These are phyloP conservation scores for Fistulina hepatica DNA, from an alignment of 1,284 basidiomycete genomes.

Conservation along the genomic window DNA sequence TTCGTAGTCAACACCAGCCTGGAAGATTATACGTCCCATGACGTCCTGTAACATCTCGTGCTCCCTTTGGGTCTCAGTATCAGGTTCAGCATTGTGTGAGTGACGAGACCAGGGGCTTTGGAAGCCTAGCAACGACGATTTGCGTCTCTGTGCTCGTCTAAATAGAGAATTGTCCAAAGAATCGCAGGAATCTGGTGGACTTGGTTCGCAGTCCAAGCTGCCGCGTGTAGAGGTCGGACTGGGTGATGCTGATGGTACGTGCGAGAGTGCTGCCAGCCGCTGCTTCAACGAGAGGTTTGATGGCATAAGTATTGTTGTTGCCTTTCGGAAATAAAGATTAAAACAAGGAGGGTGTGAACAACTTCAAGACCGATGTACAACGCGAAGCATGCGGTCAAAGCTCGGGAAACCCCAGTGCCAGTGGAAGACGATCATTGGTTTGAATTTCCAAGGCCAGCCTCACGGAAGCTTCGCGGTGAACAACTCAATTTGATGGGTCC, in stretches of 20 bases:
- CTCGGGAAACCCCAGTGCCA: no score
- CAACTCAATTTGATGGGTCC: no score
- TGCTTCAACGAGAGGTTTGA: constrained; percentile 40
- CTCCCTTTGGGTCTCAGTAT: constrained; percentile 20
- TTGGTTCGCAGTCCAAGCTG: constrained; percentile 21
- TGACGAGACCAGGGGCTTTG: constrained; percentile 5
- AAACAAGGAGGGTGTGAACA: no score
- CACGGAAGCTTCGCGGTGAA: no score
- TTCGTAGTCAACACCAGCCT: constrained; percentile 81
- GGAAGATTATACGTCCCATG: constrained; percentile 66
- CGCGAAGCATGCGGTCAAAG: no score
- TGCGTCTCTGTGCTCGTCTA: constrained; percentile 8
- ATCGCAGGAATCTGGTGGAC: no score
- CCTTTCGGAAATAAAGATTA: no score
- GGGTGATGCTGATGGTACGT: constrained; percentile 34
- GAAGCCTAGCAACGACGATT: constrained; percentile 11
- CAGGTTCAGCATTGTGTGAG: constrained; percentile 9
- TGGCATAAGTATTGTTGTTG: no score
- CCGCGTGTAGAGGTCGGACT: constrained; percentile 23
- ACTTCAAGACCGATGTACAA: no score
- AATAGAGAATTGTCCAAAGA: constrained; percentile 4
- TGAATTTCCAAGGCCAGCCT: no score
- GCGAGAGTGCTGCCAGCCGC: constrained; percentile 44
- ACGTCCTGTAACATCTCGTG: constrained; percentile 48
- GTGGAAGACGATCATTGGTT: no score